These are phyloP conservation scores for Sapria himalayana DNA, from an alignment of 345 rosid species.

Conservation along the genomic window DNA sequence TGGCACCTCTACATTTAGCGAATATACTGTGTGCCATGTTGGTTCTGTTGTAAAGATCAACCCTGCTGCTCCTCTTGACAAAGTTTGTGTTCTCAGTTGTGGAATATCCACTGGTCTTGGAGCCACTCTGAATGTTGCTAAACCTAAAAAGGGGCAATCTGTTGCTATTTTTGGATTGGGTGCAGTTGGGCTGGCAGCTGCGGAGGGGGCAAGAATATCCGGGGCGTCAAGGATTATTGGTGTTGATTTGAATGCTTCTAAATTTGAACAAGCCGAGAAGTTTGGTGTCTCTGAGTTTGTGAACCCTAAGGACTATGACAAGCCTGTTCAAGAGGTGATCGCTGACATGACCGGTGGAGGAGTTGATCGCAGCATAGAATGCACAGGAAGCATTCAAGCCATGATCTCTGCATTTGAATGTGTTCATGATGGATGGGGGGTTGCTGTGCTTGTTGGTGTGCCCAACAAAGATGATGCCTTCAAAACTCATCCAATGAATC, in stretches of 20 bases:
- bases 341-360: slow-evolving; percentile 68
- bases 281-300: slow-evolving; percentile 26
- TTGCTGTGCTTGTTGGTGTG: slow-evolving; percentile 49
- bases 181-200: slow-evolving; percentile 25
- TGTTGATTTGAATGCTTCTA: slow-evolving; percentile 17
- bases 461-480: slow-evolving; percentile 42
- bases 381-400: slow-evolving; percentile 48
- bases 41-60: slow-evolving; percentile 29
- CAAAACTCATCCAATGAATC: slow-evolving; percentile 37
- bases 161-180: slow-evolving; percentile 26
- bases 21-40: slow-evolving; percentile 19
- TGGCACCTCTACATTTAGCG: slow-evolving; percentile 24
- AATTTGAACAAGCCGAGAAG: slow-evolving; percentile 20
- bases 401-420: slow-evolving; percentile 85
- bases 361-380: slow-evolving; percentile 64
- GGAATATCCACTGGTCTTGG: slow-evolving; percentile 30
- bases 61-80: slow-evolving; percentile 25
- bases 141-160: slow-evolving; percentile 13
- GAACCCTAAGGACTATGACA: slow-evolving; percentile 21
- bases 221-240: slow-evolving; percentile 23
- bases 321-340: slow-evolving; percentile 36
- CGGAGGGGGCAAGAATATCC: slow-evolving; percentile 20
- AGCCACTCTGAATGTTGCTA: slow-evolving; percentile 23
- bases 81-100: slow-evolving; percentile 27
- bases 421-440: slow-evolving; percentile 74